Evolutionary conservation across 2,329 filamentous ascomycete species (phyloP).

Genomic region (Claviceps lovelessii): DNA sequence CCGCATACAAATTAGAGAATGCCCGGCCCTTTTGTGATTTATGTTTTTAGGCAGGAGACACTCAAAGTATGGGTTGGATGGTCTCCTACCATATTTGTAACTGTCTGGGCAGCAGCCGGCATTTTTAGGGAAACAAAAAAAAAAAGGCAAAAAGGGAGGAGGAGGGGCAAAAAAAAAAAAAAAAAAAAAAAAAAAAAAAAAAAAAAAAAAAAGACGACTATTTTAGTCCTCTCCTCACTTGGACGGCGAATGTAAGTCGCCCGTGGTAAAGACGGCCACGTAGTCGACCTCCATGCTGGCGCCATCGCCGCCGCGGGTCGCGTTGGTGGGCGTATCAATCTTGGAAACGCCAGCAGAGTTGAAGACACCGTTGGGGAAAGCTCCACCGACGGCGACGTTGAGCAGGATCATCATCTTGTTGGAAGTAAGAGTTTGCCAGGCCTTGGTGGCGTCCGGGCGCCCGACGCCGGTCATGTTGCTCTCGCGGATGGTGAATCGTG

Average conservation of each 20-base stretch:
- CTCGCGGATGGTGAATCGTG: slow-evolving; percentile 15
- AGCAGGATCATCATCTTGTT: slow-evolving; percentile 21
- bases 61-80: no score
- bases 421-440: slow-evolving; percentile 19
- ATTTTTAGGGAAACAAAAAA: no score
- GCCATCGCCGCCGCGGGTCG: slow-evolving; percentile 18
- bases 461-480: slow-evolving; percentile 8
- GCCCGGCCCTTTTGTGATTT: no score
- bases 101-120: no score
- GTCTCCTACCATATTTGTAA: no score
- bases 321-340: slow-evolving; percentile 18
- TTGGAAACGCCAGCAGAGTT: slow-evolving; percentile 10
- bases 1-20: no score
- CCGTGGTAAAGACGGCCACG: slow-evolving; percentile 18
- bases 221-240: no score
- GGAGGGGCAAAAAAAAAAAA: no score
- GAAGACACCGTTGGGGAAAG: slow-evolving; percentile 18
- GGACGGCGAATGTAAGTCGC: neutral
- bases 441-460: slow-evolving; percentile 5
- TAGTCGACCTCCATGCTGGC: slow-evolving; percentile 26
- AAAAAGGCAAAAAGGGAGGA: no score
- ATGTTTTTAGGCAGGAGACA: no score
- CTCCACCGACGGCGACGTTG: slow-evolving; percentile 26
- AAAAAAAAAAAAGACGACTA: no score
- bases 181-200: no score